These are phyloP conservation scores for Pyronema domesticum DNA, from an alignment of 495 filamentous ascomycete genomes.

Conservation along the genomic window DNA sequence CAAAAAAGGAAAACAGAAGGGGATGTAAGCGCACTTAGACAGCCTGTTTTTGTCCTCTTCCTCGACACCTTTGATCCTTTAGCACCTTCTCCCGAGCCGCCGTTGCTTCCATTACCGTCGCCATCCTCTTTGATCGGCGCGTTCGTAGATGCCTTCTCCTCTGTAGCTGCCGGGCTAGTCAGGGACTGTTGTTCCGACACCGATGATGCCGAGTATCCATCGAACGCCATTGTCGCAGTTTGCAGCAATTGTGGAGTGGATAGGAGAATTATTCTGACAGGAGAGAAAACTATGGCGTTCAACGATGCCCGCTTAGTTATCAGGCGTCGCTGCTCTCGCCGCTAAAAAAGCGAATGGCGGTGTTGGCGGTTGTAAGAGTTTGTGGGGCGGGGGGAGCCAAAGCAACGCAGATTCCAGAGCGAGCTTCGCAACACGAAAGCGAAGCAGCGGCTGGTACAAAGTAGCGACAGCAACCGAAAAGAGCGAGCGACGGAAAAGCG, in stretches of 20 bases:
- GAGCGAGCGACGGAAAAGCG: no score
- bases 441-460: background rate
- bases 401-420: background rate
- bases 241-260: no score
- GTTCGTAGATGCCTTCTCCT: background rate
- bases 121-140: background rate
- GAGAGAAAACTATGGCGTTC: background rate
- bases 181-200: background rate
- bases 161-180: background rate
- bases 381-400: background rate
- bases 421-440: background rate
- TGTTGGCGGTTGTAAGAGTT: background rate
- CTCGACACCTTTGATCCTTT: slow-evolving; percentile 25
- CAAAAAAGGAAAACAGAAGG: background rate
- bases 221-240: background rate
- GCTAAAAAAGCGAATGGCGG: background rate
- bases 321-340: background rate
- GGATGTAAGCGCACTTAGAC: slow-evolving; percentile 49
- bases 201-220: background rate
- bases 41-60: slow-evolving; percentile 91
- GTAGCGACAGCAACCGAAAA: background rate
- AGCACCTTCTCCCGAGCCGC: background rate
- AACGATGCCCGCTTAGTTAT: background rate
- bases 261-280: background rate
- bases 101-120: background rate